Conservation (phyloP, 2,329 filamentous ascomycete genomes). For the Ophiostoma populinum region DNA sequence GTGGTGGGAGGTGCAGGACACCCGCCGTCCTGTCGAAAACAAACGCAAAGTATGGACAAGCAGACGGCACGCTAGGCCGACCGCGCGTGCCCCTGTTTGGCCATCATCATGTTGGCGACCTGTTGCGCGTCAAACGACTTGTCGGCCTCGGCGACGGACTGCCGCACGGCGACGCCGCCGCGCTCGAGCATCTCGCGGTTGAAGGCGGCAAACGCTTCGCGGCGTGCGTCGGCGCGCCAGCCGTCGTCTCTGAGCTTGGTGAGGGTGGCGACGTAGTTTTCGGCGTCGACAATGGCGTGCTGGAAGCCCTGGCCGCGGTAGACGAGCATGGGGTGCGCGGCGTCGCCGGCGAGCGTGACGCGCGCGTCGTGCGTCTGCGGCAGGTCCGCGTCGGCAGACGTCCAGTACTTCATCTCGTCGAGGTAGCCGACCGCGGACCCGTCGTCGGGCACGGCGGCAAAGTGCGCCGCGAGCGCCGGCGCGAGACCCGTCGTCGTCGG, state of each 20-base stretch:
- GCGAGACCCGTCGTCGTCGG: conserved; percentile 13
- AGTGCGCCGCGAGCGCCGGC: conserved; percentile 15
- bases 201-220: conserved; percentile 15
- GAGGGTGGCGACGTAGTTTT: conserved; percentile 20
- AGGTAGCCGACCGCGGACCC: conserved; percentile 14
- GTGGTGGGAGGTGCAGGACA: too few species aligned
- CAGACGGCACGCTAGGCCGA: conserved; percentile 7
- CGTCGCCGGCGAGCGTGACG: conserved; percentile 23
- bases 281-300: conserved; percentile 23
- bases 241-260: conserved; percentile 10
- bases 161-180: conserved; percentile 18
- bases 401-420: conserved; percentile 22
- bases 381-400: conserved; percentile 17
- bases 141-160: conserved; percentile 19
- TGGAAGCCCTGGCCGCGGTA: conserved; percentile 29
- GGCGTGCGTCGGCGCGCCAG: conserved; percentile 8
- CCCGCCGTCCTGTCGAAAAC: too few species aligned
- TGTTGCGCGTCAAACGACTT: conserved; percentile 16
- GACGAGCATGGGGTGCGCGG: conserved; percentile 27
- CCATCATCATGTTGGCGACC: conserved; percentile 19
- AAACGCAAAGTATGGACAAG: not conserved
- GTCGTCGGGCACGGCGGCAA: conserved; percentile 16
- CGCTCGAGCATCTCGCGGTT: conserved; percentile 18
- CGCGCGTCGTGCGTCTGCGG: conserved; percentile 15
- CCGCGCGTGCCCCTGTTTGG: conserved; percentile 14